Evolutionary conservation across 805 yeast species (phyloP).

Genomic region (Starmerella geochares): DNA sequence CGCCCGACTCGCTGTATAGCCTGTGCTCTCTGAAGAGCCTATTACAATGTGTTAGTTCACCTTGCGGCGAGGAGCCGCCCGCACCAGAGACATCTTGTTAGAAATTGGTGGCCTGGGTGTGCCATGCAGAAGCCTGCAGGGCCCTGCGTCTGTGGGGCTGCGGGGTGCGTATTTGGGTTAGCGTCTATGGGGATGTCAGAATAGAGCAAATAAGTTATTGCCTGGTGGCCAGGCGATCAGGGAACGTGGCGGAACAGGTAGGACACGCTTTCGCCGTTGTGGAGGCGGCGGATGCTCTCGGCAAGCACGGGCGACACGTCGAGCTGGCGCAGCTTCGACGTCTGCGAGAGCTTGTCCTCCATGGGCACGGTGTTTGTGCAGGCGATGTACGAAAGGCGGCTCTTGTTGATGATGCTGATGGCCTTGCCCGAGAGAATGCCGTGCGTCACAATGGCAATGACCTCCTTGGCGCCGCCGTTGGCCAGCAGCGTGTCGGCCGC

Average conservation of each 20-base stretch:
- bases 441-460: slow-evolving; percentile 91
- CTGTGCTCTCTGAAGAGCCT: no score
- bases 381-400: slow-evolving; percentile 62
- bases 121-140: no score
- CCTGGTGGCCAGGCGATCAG: neutral
- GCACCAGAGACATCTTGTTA: no score
- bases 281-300: slow-evolving; percentile 87
- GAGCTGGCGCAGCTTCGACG: slow-evolving; percentile 62
- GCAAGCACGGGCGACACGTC: slow-evolving; percentile 84
- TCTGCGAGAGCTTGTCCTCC: slow-evolving; percentile 47
- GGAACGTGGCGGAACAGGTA: slow-evolving; percentile 49
- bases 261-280: slow-evolving; percentile 91
- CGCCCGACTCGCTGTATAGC: no score
- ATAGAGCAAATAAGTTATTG: neutral
- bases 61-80: no score
- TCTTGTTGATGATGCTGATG: slow-evolving; percentile 56
- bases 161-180: no score
- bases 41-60: no score
- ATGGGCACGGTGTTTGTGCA: slow-evolving; percentile 94
- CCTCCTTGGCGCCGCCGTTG: slow-evolving; percentile 65
- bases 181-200: no score
- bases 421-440: slow-evolving; percentile 90
- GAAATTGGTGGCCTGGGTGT: no score
- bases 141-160: no score
- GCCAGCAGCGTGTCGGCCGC: slow-evolving; percentile 81